Evolutionary conservation across 2,329 filamentous ascomycete species (phyloP).

Genomic region (Nemania serpens): DNA sequence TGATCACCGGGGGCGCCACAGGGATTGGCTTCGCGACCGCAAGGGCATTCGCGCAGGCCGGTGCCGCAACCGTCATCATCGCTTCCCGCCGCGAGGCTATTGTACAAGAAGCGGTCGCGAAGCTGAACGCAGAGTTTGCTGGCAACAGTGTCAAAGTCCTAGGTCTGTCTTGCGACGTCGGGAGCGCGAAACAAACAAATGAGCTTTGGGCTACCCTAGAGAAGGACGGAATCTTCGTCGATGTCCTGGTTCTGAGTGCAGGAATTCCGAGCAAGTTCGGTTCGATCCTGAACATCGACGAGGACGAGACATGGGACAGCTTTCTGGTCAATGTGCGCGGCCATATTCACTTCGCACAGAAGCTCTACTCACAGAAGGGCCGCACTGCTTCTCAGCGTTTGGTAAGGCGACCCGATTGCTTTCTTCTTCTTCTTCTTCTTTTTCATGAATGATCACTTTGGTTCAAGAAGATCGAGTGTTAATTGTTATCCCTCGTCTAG

Average conservation of each 20-base stretch:
- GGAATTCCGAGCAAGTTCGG: conserved; percentile 17
- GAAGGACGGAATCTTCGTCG: conserved; percentile 33
- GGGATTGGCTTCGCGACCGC: conserved; percentile 70
- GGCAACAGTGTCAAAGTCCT: too few relatives aligned
- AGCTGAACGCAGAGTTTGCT: conserved; percentile 15
- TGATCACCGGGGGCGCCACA: conserved; percentile 68
- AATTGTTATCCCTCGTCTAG: conserved; percentile 38
- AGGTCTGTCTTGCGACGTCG: conserved; percentile 4
- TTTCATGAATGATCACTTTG: too few relatives aligned
- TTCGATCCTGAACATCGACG: too few relatives aligned
- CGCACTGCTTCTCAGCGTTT: too few relatives aligned
- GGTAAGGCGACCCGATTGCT: too few relatives aligned
- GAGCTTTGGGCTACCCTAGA: too few relatives aligned
- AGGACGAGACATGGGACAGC: too few relatives aligned
- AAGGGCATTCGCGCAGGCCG: conserved; percentile 54
- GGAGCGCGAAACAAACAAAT: conserved; percentile 10
- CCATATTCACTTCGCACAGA: too few relatives aligned
- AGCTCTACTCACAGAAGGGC: too few relatives aligned
- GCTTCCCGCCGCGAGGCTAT: conserved; percentile 41
- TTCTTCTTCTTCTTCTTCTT: too few relatives aligned
- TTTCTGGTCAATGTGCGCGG: too few relatives aligned
- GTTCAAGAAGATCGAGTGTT: too few relatives aligned
- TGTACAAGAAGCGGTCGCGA: conserved; percentile 33
- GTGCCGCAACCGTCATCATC: conserved; percentile 46
- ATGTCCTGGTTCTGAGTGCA: conserved; percentile 44